These are phyloP conservation scores for Podila epigama DNA, from an alignment of 192 early-diverging fungal species.

Conservation along the genomic window DNA sequence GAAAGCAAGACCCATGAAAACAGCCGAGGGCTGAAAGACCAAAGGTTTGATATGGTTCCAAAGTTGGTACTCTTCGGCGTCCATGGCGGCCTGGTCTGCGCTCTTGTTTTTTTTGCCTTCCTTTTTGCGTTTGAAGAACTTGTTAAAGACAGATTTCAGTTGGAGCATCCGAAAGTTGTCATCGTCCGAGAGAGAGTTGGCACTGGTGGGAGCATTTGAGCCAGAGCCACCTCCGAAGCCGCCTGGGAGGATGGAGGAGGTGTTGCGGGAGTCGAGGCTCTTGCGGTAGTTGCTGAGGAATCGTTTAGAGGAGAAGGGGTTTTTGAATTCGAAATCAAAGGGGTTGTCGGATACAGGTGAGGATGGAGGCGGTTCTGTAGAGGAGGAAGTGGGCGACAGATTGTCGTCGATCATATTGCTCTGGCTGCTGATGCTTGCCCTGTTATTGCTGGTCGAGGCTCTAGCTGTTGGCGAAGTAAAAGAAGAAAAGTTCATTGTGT, in stretches of 20 bases:
- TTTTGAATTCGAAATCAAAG: slow-evolving; percentile 37
- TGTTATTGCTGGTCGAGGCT: neutral
- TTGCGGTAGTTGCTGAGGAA: slow-evolving; percentile 21
- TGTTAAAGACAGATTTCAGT: slow-evolving; percentile 31
- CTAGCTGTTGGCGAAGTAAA: neutral
- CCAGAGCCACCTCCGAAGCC: too few relatives aligned
- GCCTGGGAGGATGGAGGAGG: neutral
- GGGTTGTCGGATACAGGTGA: slow-evolving; percentile 21
- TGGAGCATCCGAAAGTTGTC: slow-evolving; percentile 24
- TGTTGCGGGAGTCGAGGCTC: slow-evolving; percentile 20
- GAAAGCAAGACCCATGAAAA: slow-evolving; percentile 48
- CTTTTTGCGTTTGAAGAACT: slow-evolving; percentile 43
- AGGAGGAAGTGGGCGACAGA: neutral
- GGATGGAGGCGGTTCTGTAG: neutral
- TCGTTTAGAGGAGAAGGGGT: slow-evolving; percentile 5
- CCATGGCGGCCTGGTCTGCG: slow-evolving; percentile 20
- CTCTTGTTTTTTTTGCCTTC: slow-evolving; percentile 27
- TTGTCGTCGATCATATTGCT: neutral
- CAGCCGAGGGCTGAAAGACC: slow-evolving; percentile 34
- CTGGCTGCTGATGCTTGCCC: neutral
- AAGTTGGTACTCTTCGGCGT: slow-evolving; percentile 33
- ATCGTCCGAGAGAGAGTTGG: slow-evolving; percentile 10
- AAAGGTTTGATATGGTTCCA: slow-evolving; percentile 36
- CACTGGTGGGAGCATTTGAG: neutral
- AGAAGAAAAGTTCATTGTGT: neutral